These are phyloP conservation scores for Astathelohania contejeani DNA, from an alignment of 371 early-diverging fungal genomes.

Conservation along the genomic window DNA sequence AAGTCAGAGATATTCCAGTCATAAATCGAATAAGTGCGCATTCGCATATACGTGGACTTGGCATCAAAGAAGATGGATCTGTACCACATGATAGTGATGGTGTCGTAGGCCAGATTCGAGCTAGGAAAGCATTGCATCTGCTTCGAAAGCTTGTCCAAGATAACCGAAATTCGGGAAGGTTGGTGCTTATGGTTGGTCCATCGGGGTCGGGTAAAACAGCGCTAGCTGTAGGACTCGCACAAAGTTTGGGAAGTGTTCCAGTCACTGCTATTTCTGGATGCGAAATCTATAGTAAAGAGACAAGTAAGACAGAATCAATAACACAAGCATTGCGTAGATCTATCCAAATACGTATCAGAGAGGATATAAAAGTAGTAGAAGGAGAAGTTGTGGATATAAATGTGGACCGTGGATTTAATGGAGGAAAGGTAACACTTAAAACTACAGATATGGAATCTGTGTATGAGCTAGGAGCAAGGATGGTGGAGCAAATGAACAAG, in stretches of 20 bases:
- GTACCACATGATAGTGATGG: slow-evolving; percentile 60
- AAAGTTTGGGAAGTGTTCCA: slow-evolving; percentile 80
- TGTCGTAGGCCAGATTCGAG: slow-evolving; percentile 84
- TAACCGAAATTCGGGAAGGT: slow-evolving; percentile 63
- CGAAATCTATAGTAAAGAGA: slow-evolving; percentile 86
- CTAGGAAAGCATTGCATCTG: slow-evolving; percentile 77
- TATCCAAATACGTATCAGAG: slow-evolving; percentile 86
- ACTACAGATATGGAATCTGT: slow-evolving; percentile 99
- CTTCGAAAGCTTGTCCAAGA: slow-evolving; percentile 55
- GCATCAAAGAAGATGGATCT: slow-evolving; percentile 61
- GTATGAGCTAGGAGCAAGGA: slow-evolving; percentile 88
- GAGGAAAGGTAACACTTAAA: slow-evolving; percentile 82
- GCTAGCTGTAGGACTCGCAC: slow-evolving; percentile 65
- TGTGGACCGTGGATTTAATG: slow-evolving; percentile 70
- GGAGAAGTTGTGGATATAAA: slow-evolving; percentile 96
- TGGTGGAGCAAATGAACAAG: slow-evolving; percentile 81
- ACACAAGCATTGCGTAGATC: slow-evolving; percentile 89
- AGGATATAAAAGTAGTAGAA: slow-evolving; percentile 85
- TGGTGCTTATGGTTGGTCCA: slow-evolving; percentile 79
- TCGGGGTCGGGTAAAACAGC: slow-evolving; percentile 73
- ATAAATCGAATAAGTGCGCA: slow-evolving; percentile 60
- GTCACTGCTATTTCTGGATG: slow-evolving; percentile 83
- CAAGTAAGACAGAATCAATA: slow-evolving; percentile 89
- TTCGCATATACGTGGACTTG: slow-evolving; percentile 76
- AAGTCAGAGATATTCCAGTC: slow-evolving; percentile 8